These are phyloP conservation scores for Suhomyces ambrosiae DNA, from an alignment of 1,139 yeast species.

Conservation along the genomic window DNA sequence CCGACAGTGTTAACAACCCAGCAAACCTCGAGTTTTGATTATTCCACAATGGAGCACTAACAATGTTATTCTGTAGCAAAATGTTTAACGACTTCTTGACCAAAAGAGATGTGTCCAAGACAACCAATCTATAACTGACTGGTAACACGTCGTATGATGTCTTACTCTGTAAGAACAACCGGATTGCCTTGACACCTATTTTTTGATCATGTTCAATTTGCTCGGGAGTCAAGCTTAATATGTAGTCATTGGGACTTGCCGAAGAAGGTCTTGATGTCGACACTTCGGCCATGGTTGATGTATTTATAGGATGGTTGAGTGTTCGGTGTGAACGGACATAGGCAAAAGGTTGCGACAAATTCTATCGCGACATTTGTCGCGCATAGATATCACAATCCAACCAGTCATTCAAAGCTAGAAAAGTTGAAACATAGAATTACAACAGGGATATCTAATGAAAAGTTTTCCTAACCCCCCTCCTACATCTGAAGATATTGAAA, in stretches of 20 bases:
- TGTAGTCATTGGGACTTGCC: slow-evolving; percentile 48
- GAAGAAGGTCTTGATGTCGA: slow-evolving; percentile 20
- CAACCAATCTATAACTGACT: slow-evolving; percentile 89
- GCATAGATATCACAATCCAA: slow-evolving; percentile 1
- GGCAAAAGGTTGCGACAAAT: slow-evolving; percentile 3
- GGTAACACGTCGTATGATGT: slow-evolving; percentile 97
- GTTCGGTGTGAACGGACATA: not conserved
- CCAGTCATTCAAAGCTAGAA: too few species aligned
- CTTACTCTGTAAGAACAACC: slow-evolving; percentile 82
- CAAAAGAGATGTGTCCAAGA: slow-evolving; percentile 85
- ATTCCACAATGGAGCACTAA: slow-evolving; percentile 97
- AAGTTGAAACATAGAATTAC: too few species aligned
- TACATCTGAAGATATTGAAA: slow-evolving; percentile 4
- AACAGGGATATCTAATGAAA: too few species aligned
- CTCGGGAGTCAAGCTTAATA: slow-evolving; percentile 43
- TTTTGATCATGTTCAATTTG: slow-evolving; percentile 61
- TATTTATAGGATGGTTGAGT: not conserved
- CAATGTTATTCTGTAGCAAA: slow-evolving; percentile 88
- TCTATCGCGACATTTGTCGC: too few species aligned
- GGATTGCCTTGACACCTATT: slow-evolving; percentile 72
- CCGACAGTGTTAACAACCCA: slow-evolving; percentile 88
- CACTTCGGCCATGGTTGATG: slow-evolving; percentile 21
- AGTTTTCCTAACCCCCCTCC: slow-evolving; percentile 14
- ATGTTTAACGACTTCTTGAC: slow-evolving; percentile 92
- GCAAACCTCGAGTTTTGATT: slow-evolving; percentile 87